Evolutionary conservation across 2,329 filamentous ascomycete species (phyloP), one percentile per base, ranked within the genome.

Genomic region (Fusarium piperis): DNA sequence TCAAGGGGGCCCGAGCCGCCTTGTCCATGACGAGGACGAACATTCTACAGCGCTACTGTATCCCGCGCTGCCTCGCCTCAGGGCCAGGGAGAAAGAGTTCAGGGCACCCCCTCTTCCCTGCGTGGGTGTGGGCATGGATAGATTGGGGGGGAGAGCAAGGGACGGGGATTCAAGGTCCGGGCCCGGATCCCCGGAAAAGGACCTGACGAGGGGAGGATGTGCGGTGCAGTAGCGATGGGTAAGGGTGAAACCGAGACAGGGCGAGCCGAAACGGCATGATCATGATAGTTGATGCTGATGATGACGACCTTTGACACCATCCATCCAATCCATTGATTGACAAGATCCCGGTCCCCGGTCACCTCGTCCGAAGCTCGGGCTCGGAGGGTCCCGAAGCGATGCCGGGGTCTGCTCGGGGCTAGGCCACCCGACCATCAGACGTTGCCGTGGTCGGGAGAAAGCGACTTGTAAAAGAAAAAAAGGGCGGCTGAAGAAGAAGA

Each of bases 111-210:
- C 26, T 59, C 23, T 57, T 68, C 57, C 55, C 62, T 73, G 62
- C 51, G 69, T 73, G 48, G 48, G 18, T 58, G 59, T 70, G 65
- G 62, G 48, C 55, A 41, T 55, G 58, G 46, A 60, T 56, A 48
- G 46, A 30, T 51, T 28, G 28, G 23, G 46, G 46, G 46, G 16
- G 12, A 30, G 46, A 41, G 23, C 41, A 36, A 51, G 59, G 62
- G 44, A 69, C 51, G 72, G 72, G 59, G 55, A 39, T 52, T 65
- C 36, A 48, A 67, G 51, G 65, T 33, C 74, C 68, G 72, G 74
- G 53, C 59, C 74, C 74, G 74, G 74, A 72, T 64, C 70, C 70
- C 70, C 74, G 67, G 74, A 48, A 72, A 58, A 33, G 48, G 12
- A 20, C 28, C 48, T 30, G 46, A 53, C 9, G 48, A 53, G 26